Conservation (phyloP, 2,329 filamentous ascomycete species). For the Blastomyces gilchristii region DNA sequence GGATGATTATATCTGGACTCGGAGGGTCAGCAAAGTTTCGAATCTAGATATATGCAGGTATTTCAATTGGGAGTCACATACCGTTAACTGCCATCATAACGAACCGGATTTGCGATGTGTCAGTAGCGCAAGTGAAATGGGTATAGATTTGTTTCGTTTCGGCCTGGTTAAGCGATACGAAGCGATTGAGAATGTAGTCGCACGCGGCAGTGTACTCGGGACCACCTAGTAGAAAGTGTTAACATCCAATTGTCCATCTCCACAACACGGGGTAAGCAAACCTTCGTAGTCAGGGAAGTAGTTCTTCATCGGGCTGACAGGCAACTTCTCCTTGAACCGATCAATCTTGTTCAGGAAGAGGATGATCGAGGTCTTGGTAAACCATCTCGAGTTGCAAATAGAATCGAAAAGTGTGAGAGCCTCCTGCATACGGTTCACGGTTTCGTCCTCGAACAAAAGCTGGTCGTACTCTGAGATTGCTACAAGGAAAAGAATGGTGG, state of each 20-base stretch:
- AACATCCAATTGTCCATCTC: slow-evolving; percentile 12
- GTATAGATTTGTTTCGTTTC: slow-evolving; percentile 99
- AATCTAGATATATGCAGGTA: background rate
- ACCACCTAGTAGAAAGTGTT: slow-evolving; percentile 48
- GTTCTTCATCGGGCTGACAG: slow-evolving; percentile 63
- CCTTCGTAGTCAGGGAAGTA: slow-evolving; percentile 71
- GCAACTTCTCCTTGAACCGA: slow-evolving; percentile 64
- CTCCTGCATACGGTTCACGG: slow-evolving; percentile 69
- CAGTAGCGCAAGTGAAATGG: slow-evolving; percentile 96
- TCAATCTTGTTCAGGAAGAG: slow-evolving; percentile 68
- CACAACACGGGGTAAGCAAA: slow-evolving; percentile 18
- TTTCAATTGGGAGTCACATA: slow-evolving; percentile 38
- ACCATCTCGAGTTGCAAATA: slow-evolving; percentile 63
- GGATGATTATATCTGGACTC: slow-evolving; percentile 87
- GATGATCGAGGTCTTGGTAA: slow-evolving; percentile 63
- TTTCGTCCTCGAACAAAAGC: slow-evolving; percentile 91
- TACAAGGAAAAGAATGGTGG: slow-evolving; percentile 90
- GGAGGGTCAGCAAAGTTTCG: slow-evolving; percentile 6
- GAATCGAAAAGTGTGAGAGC: slow-evolving; percentile 61
- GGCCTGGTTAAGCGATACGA: slow-evolving; percentile 96
- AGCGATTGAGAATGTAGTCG: slow-evolving; percentile 98
- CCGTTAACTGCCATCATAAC: slow-evolving; percentile 99
- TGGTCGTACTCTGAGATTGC: slow-evolving; percentile 97
- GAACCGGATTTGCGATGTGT: slow-evolving; percentile 97
- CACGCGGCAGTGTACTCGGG: slow-evolving; percentile 92